A percentile compares a stretch with the other conserved stretches of the same genome.
Conservation (phyloP, 768 basidiomycete genomes). For the Naematelia aurantialba region DNA sequence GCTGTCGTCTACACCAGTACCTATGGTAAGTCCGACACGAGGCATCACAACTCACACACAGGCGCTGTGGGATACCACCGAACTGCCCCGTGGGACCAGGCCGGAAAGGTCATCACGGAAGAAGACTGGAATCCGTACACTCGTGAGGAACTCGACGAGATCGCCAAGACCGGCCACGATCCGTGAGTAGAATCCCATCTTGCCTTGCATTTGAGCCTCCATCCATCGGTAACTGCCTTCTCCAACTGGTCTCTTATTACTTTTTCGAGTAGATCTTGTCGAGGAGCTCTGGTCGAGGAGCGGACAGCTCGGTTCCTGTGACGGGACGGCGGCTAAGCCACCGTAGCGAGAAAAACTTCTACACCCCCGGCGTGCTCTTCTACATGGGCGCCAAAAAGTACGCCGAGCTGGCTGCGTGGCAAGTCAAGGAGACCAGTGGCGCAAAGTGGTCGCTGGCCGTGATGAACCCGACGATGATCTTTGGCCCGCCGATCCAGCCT, state of each 20-base stretch:
- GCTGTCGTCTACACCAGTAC: conserved; percentile 21
- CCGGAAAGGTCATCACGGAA: conserved; percentile 28
- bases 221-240: neutral
- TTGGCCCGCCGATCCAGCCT: conserved; percentile 24
- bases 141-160: conserved; percentile 27
- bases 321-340: no score
- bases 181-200: neutral
- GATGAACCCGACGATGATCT: conserved; percentile 31
- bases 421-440: conserved; percentile 22
- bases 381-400: conserved; percentile 36
- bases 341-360: conserved; percentile 3
- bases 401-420: conserved; percentile 36
- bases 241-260: neutral
- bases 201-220: neutral
- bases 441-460: conserved; percentile 23
- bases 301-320: no score
- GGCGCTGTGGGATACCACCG: conserved; percentile 26
- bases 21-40: conserved; percentile 13
- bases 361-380: conserved; percentile 8
- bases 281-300: no score
- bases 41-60: neutral
- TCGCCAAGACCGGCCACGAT: conserved; percentile 10
- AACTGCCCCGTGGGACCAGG: conserved; percentile 19
- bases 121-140: conserved; percentile 41
- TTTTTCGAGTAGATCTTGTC: neutral